phyloP scores from a whole-genome alignment of 1,139 yeast genomes.

The Suhomyces guaymorum region DNA sequence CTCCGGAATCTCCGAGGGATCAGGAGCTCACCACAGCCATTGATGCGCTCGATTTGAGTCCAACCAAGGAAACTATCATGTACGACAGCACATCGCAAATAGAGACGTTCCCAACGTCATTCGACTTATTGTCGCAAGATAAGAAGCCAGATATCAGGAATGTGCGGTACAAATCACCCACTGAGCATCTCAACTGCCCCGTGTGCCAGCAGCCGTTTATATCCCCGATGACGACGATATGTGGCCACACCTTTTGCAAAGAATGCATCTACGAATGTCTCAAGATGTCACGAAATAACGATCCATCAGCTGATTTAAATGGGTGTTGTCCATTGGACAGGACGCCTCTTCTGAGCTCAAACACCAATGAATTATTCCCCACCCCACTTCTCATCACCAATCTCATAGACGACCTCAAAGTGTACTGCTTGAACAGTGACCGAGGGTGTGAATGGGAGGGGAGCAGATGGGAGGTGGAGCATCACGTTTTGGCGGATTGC shows the following conservation, averaged over 20 bases:
- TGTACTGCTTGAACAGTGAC: constrained; percentile 51
- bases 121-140: constrained; percentile 6
- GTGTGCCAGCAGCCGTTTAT: constrained; percentile 60
- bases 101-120: constrained; percentile 10
- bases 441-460: constrained; percentile 64
- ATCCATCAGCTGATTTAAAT: constrained; percentile 15
- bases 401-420: constrained; percentile 61
- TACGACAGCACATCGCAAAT: constrained; percentile 13
- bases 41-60: neutral
- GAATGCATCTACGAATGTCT: constrained; percentile 53
- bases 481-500: constrained; percentile 54
- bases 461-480: constrained; percentile 59
- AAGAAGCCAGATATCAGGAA: constrained; percentile 38
- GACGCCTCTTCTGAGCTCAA: constrained; percentile 42
- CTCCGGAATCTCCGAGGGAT: constrained; percentile 1
- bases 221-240: constrained; percentile 54
- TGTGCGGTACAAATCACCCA: constrained; percentile 36
- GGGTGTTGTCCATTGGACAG: constrained; percentile 67
- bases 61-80: neutral
- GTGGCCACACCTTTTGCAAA: constrained; percentile 63
- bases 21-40: neutral
- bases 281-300: constrained; percentile 25
- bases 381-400: constrained; percentile 64
- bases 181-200: constrained; percentile 59
- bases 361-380: constrained; percentile 52